These are phyloP conservation scores for Colletotrichum tropicale DNA, from an alignment of 2,329 filamentous ascomycete genomes.

Conservation along the genomic window DNA sequence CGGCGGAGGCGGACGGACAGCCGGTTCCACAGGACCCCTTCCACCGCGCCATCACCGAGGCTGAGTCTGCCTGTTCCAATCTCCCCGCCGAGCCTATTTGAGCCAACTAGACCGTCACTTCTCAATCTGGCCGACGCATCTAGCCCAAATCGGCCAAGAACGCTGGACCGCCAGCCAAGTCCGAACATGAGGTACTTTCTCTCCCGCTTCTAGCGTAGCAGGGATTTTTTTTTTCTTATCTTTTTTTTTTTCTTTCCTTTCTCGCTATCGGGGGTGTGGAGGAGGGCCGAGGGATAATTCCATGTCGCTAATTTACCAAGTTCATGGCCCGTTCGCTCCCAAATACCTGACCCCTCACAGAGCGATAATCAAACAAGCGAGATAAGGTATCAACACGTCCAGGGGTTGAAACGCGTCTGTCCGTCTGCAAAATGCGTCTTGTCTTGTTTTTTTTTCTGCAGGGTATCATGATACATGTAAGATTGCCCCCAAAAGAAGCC, in stretches of 20 bases:
- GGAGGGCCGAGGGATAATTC: neutral
- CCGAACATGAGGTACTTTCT: neutral
- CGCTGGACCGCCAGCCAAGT: neutral
- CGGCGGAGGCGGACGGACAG: neutral
- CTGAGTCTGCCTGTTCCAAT: neutral
- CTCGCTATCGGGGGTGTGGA: neutral
- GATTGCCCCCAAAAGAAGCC: conserved; percentile 11
- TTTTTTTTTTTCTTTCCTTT: neutral
- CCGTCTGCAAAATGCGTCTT: conserved; percentile 1
- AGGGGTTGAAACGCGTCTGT: conserved; percentile 13
- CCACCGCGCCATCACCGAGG: neutral
- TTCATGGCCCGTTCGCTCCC: neutral
- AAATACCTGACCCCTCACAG: neutral
- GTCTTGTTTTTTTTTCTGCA: conserved; percentile 19
- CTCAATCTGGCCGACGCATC: neutral
- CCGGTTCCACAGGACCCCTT: neutral
- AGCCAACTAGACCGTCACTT: neutral
- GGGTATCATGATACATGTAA: conserved; percentile 21
- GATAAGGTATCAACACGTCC: conserved; percentile 15
- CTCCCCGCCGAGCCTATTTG: neutral
- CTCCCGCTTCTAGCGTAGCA: neutral
- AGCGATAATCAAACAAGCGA: conserved; percentile 21
- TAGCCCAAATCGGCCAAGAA: neutral
- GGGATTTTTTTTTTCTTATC: neutral
- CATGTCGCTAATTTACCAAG: conserved; percentile 1